Base-by-base conservation (phyloP, 768 basidiomycete genomes). In the Termitomyces eurrhizus region DNA sequence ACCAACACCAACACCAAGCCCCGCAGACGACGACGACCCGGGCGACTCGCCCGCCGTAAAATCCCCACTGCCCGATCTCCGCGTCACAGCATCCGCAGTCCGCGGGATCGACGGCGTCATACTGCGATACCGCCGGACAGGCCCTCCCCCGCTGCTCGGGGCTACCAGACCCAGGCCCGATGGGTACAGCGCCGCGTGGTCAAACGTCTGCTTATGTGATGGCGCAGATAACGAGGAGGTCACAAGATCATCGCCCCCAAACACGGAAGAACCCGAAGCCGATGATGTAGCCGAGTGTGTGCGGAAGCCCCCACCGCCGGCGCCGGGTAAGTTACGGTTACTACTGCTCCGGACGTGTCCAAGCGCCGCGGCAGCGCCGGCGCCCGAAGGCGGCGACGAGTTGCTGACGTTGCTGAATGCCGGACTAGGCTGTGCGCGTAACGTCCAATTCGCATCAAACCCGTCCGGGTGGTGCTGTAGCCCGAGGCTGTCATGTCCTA, bases 91-190 rank as follows among this genome's bases (percentile, higher is more conserved):
- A n/a, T n/a, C n/a, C n/a, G n/a, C n/a, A n/a, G n/a, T n/a, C n/a
- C n/a, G n/a, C n/a, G n/a, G n/a, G n/a, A n/a, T n/a, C 0, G 85
- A 85, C 9, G 90, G 90, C 8, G 90, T 92, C 81, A 88, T 89
- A 70, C 88, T 90, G 58, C 90, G 80, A 68, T 90, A 85, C 50
- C 90, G 78, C 55, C 89, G 76, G 50, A 85, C 78, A 11, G 89
- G 87, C 11, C 89, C 87, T n/a, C 80, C 68, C 13, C 77, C 81
- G 57, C 64, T 63, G 32, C 64, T 68, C 2, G 66, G 62, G 33
- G 64, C 62, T 21, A 75, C 75, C 46, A 77, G n/a, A n/a, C n/a
- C n/a, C n/a, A n/a, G n/a, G n/a, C n/a, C n/a, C n/a, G n/a, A n/a
- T n/a, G n/a, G n/a, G 66, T 83, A 88, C 51, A 87, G 69, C 56